Evolutionary conservation across 2,329 filamentous ascomycete genomes (phyloP).

Genomic region (Penicillium sp.): DNA sequence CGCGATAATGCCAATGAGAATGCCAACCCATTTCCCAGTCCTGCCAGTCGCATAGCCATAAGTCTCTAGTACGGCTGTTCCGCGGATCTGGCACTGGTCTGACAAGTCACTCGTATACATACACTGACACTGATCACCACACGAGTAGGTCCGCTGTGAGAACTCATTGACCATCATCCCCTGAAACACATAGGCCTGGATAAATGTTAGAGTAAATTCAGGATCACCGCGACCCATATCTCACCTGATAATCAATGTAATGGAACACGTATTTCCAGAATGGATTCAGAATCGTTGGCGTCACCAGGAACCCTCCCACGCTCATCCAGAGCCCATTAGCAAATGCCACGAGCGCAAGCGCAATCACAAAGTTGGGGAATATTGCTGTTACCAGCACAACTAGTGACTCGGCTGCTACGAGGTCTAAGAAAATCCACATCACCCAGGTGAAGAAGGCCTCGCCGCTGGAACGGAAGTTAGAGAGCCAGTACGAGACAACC

Average conservation of each 20-base stretch:
- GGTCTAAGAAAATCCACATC: conserved; percentile 79
- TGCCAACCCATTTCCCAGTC: conserved; percentile 67
- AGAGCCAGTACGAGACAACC: conserved; percentile 71
- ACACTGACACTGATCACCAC: conserved; percentile 62
- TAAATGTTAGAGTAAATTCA: background rate
- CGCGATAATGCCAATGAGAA: conserved; percentile 68
- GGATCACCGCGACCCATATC: background rate
- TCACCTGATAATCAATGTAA: conserved; percentile 76
- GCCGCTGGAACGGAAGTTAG: conserved; percentile 63
- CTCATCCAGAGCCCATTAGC: conserved; percentile 89
- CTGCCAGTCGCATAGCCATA: conserved; percentile 65
- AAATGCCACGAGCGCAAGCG: conserved; percentile 74
- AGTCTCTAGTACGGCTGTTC: conserved; percentile 61
- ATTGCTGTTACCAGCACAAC: conserved; percentile 70
- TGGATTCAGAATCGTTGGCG: conserved; percentile 64
- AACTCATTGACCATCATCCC: conserved; percentile 96
- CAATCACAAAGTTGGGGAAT: conserved; percentile 73
- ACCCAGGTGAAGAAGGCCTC: conserved; percentile 70
- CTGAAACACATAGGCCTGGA: conserved; percentile 68
- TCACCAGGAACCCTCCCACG: conserved; percentile 75
- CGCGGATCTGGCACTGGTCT: conserved; percentile 63
- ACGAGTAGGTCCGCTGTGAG: conserved; percentile 57
- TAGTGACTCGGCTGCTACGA: conserved; percentile 74
- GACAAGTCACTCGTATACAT: conserved; percentile 63
- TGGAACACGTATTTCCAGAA: conserved; percentile 87